A percentile compares a stretch with the other conserved stretches of the same genome.
Evolutionary conservation across 345 rosid genomes (phyloP).

Genomic region (Durio zibethinus): DNA sequence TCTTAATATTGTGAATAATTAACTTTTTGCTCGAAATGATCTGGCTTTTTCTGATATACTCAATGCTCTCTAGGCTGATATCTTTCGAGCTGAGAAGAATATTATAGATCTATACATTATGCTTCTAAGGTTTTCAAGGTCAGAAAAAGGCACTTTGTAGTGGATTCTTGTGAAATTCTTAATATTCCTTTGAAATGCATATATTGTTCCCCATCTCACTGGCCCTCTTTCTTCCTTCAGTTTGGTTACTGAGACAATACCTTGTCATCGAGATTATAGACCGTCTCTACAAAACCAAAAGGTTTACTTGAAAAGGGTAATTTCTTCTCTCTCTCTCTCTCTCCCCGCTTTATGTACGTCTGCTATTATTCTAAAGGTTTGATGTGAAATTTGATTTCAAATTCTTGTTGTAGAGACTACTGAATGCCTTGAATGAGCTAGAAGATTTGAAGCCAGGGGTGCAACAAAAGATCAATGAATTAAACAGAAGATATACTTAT

Average conservation of each 20-base stretch:
- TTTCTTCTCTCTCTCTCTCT: neutral
- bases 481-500: constrained; percentile 41
- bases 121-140: constrained; percentile 97
- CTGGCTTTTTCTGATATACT: neutral
- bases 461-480: constrained; percentile 53
- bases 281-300: constrained; percentile 45
- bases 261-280: constrained; percentile 77
- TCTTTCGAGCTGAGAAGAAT: constrained; percentile 87
- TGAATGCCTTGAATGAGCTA: constrained; percentile 70
- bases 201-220: neutral
- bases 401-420: constrained; percentile 50
- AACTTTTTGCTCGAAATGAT: neutral
- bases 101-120: constrained; percentile 79
- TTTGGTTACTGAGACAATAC: constrained; percentile 92
- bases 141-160: constrained; percentile 14
- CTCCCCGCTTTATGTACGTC: neutral
- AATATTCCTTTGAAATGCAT: neutral
- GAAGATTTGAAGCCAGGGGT: constrained; percentile 84
- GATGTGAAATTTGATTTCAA: constrained; percentile 12
- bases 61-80: constrained; percentile 62
- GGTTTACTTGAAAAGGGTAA: constrained; percentile 60
- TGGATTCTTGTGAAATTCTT: neutral
- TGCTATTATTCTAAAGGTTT: constrained; percentile 22
- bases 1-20: neutral
- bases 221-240: constrained; percentile 43